Percentiles rank a stretch among this genome's conserved stretches.
Evolutionary conservation across 495 filamentous ascomycete genomes (phyloP).

Genomic region (Neurospora sp.): DNA sequence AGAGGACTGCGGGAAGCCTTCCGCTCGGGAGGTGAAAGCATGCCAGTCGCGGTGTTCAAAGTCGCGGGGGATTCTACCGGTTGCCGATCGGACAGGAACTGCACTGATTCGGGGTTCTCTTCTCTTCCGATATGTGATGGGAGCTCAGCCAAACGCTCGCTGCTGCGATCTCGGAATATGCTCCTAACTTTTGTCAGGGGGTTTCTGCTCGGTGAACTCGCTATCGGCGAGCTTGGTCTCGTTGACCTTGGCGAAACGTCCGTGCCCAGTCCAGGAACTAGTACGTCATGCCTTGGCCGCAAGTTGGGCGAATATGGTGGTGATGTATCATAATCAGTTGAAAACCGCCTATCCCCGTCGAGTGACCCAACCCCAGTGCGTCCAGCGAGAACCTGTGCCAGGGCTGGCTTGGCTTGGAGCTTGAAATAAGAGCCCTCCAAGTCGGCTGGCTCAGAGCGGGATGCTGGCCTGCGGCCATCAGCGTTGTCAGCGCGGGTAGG

Average conservation of each 20-base stretch:
- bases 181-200: conserved; percentile 35
- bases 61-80: conserved; percentile 14
- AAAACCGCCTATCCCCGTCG: conserved; percentile 19
- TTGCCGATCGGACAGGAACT: conserved; percentile 8
- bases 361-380: conserved; percentile 27
- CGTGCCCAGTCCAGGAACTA: conserved; percentile 29
- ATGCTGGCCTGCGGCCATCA: conserved; percentile 18
- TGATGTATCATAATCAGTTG: conserved; percentile 32
- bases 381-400: conserved; percentile 14
- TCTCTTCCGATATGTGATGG: conserved; percentile 15
- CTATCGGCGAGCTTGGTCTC: conserved; percentile 15
- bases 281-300: conserved; percentile 19
- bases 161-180: conserved; percentile 39
- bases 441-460: conserved; percentile 27
- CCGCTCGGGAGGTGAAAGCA: conserved; percentile 17
- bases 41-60: conserved; percentile 4
- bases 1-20: conserved; percentile 29
- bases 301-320: conserved; percentile 29
- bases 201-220: conserved; percentile 31
- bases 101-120: conserved; percentile 6
- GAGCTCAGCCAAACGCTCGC: conserved; percentile 22
- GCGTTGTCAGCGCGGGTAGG: conserved; percentile 8
- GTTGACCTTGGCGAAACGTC: conserved; percentile 34
- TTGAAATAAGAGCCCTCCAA: conserved; percentile 9
- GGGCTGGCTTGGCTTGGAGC: conserved; percentile 13